Base-by-base conservation (phyloP, 2,329 filamentous ascomycete species). In the Fusarium nematophilum region DNA sequence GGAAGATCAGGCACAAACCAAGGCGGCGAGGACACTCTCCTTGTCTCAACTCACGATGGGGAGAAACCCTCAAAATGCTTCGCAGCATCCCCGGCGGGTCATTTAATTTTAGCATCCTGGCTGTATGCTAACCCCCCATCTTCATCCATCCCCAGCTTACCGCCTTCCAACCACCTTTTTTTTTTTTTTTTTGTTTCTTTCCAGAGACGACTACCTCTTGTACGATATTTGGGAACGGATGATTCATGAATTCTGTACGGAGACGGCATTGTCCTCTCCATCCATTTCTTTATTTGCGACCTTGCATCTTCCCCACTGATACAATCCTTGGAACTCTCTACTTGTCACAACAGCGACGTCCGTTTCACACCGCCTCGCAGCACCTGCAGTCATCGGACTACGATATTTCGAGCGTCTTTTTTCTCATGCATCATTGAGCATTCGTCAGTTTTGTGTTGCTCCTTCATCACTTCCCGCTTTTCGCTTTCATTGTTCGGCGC, bases 21-120 rank as follows among this genome's bases (percentile, higher is more conserved):
- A 78, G 69, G 85, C 87, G 2, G 85, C 85, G 17, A 83, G 85
- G 61, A 89, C 86, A 36, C 79, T 92, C 67, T 90, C 85, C 23
- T 77, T 90, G 9, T 85, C 85, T 56, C 84, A 86, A 68, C 72
- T 88, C 64, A 88, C 85, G 1, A 74, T 83, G 63, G 76, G 57
- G 10, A 67, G 59, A 38, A 55, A 50, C 42, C 40, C 61, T 13
- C 61, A 63, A 33, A 57, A 50, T 26, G 53, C 62, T 40, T 59
- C 66, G 9, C 70, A 67, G 39, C 51, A 62, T 46, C 43, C 56
- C 26, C 66, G 65, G 13, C 65, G 70, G 27, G 62, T 67, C 42
- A 66, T 70, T 46, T 73, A 50, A 62, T 38, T 30, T n/a, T n/a
- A n/a, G n/a, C n/a, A n/a, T n/a, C n/a, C n/a, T n/a, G n/a, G n/a